Evolutionary conservation across 805 yeast species (phyloP).

Genomic region (Zygotorulaspora chibaensis): DNA sequence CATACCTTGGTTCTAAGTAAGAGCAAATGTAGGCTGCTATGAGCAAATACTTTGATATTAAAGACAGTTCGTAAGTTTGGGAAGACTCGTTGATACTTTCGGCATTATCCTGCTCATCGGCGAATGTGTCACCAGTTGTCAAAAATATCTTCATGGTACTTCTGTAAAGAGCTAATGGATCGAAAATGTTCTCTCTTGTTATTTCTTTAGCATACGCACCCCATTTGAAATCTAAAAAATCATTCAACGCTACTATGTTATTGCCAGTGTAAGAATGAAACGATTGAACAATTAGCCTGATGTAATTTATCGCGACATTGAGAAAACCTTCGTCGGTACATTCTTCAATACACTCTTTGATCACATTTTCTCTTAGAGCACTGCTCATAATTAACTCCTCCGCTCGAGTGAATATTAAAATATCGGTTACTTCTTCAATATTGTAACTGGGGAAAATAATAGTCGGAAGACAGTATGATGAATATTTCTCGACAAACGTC

Average conservation of each 20-base stretch:
- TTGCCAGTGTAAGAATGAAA: conserved; percentile 35
- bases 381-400: conserved; percentile 16
- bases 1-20: conserved; percentile 63
- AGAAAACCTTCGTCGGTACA: conserved; percentile 14
- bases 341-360: conserved; percentile 14
- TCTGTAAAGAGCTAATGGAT: conserved; percentile 32
- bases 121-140: conserved; percentile 34
- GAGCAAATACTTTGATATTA: conserved; percentile 62
- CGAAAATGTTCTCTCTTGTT: conserved; percentile 18
- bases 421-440: conserved; percentile 20
- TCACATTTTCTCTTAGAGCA: conserved; percentile 9
- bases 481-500: conserved; percentile 25
- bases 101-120: conserved; percentile 13
- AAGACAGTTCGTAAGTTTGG: conserved; percentile 47
- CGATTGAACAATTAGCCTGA: conserved; percentile 29
- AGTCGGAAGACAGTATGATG: conserved; percentile 27
- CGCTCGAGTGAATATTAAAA: conserved; percentile 18
- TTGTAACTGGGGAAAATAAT: conserved; percentile 31
- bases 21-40: conserved; percentile 84
- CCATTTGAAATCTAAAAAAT: conserved; percentile 34
- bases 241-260: conserved; percentile 25
- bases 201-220: conserved; percentile 19
- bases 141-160: conserved; percentile 29
- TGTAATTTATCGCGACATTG: conserved; percentile 23
- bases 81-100: conserved; percentile 9